Percentiles rank a stretch among this genome's conserved stretches.
Conservation (phyloP, 169 alveolate genomes). For the Cryptosporidium meleagridis region DNA sequence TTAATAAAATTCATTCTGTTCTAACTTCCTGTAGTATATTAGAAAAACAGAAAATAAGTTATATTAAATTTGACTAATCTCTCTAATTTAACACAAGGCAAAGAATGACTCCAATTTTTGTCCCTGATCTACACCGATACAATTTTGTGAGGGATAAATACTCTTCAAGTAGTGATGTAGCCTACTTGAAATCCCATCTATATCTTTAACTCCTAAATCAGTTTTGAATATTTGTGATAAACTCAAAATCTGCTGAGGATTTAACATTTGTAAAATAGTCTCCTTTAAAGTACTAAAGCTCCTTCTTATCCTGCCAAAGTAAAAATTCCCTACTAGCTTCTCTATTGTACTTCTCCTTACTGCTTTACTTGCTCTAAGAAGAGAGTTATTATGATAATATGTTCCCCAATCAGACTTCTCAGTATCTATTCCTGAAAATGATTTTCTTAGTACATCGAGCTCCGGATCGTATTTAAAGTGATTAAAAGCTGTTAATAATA, state of each 20-base stretch:
- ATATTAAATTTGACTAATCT: neutral
- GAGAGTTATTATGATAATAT: constrained; percentile 37
- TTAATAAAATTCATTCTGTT: neutral
- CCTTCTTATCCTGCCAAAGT: constrained; percentile 65
- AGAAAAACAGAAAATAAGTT: neutral
- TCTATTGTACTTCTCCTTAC: constrained; percentile 56
- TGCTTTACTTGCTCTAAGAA: constrained; percentile 44
- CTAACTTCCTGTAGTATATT: neutral
- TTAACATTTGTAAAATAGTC: constrained; percentile 55
- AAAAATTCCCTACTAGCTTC: constrained; percentile 45
- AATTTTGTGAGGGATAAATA: constrained; percentile 62
- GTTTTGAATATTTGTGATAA: constrained; percentile 35
- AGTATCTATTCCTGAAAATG: constrained; percentile 32
- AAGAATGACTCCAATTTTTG: constrained; percentile 65
- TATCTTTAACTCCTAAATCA: constrained; percentile 32
- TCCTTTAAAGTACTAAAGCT: constrained; percentile 48
- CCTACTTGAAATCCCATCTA: constrained; percentile 14
- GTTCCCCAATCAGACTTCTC: constrained; percentile 10
- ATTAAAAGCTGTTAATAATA: constrained; percentile 61
- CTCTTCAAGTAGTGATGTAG: constrained; percentile 24
- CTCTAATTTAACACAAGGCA: constrained; percentile 34
- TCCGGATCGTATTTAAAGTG: constrained; percentile 65
- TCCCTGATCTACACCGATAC: constrained; percentile 57
- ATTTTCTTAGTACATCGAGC: constrained; percentile 41
- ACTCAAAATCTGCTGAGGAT: constrained; percentile 67